Percentiles rank a stretch among this genome's conserved stretches.
Evolutionary conservation across 2,329 filamentous ascomycete genomes (phyloP).

Genomic region (Parastagonospora nodorum): DNA sequence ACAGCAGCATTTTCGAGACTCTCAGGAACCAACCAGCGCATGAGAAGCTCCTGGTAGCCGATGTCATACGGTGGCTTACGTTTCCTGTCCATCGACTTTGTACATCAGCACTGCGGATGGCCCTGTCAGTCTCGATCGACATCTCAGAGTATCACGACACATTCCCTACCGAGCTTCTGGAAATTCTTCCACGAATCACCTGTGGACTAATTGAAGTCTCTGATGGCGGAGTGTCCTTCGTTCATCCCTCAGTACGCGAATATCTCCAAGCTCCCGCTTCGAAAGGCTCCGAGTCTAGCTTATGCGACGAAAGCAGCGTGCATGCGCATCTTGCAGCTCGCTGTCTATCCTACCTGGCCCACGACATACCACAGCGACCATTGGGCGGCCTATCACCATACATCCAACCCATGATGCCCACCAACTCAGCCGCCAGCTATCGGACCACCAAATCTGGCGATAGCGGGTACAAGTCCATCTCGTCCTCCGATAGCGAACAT

Average conservation of each 20-base stretch:
- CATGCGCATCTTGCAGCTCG: conserved; percentile 35
- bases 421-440: conserved; percentile 21
- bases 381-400: conserved; percentile 20
- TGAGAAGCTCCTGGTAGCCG: conserved; percentile 27
- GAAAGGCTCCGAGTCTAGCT: conserved; percentile 27
- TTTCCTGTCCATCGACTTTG: conserved; percentile 27
- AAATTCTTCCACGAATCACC: conserved; percentile 28
- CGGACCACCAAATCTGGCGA: conserved; percentile 33
- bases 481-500: conserved; percentile 28
- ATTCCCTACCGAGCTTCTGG: conserved; percentile 9
- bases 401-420: conserved; percentile 8
- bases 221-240: conserved; percentile 23
- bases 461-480: conserved; percentile 39
- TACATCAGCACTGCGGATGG: conserved; percentile 23
- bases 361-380: conserved; percentile 34
- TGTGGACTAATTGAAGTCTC: conserved; percentile 31
- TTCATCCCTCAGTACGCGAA: conserved; percentile 30
- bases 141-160: conserved; percentile 1
- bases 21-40: conserved; percentile 18
- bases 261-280: conserved; percentile 26
- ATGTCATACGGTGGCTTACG: conserved; percentile 34
- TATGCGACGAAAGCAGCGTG: conserved; percentile 26
- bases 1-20: conserved; percentile 22
- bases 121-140: conserved; percentile 18
- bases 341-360: conserved; percentile 35